Evolutionary conservation across 768 basidiomycete species (phyloP).

Genomic region (Kwoniella newhampshirensis): DNA sequence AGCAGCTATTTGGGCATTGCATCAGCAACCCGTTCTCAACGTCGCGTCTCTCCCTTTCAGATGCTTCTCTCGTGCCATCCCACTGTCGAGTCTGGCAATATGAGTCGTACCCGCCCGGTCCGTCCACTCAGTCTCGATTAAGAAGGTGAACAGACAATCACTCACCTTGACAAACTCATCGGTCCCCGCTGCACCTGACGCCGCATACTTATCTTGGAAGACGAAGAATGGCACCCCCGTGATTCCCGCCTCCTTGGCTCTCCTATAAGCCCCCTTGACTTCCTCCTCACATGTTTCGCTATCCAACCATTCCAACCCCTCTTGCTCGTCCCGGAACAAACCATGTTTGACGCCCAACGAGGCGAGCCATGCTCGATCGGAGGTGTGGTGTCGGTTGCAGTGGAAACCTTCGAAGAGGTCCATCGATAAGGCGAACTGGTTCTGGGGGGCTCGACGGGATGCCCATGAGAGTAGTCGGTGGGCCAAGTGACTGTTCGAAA

Average conservation of each 20-base stretch:
- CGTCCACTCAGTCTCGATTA: not conserved
- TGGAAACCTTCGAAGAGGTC: slow-evolving; percentile 27
- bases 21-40: too few relatives aligned
- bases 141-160: too few relatives aligned
- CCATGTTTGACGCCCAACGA: slow-evolving; percentile 23
- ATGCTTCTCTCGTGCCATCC: not conserved
- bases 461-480: slow-evolving; percentile 35
- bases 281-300: slow-evolving; percentile 29
- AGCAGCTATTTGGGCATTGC: slow-evolving; percentile 3
- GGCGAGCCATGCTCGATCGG: slow-evolving; percentile 23
- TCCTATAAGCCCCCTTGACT: slow-evolving; percentile 30
- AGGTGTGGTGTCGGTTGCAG: slow-evolving; percentile 19
- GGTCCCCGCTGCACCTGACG: slow-evolving; percentile 34
- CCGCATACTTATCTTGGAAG: slow-evolving; percentile 36
- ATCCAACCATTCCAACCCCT: slow-evolving; percentile 26
- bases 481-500: slow-evolving; percentile 27
- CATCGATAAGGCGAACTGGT: slow-evolving; percentile 27
- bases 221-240: slow-evolving; percentile 45
- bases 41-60: too few relatives aligned
- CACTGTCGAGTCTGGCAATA: too few relatives aligned
- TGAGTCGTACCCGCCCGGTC: too few relatives aligned
- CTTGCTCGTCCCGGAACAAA: slow-evolving; percentile 20
- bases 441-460: slow-evolving; percentile 11
- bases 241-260: slow-evolving; percentile 28
- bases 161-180: slow-evolving; percentile 42